Evolutionary conservation across 495 filamentous ascomycete genomes (phyloP), one percentile per base, ranked within the genome.

Genomic region (Daldinia bambusicola): DNA sequence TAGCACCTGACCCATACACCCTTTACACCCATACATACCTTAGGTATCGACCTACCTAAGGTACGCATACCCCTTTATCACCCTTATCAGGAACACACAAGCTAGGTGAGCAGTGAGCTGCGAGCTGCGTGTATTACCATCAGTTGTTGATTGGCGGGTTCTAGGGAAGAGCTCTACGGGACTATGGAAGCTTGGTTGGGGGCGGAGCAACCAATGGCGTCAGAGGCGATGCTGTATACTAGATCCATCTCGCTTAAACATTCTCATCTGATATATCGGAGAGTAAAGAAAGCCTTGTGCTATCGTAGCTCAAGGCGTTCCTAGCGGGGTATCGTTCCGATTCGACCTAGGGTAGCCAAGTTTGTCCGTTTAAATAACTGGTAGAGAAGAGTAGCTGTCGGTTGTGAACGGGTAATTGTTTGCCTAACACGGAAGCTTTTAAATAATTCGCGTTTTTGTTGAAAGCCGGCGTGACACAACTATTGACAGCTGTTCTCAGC

Each of bases 201-300:
- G 56, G 63, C 58, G 30, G 20, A 61, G 61, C 51, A 45, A 55
- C 55, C 30, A 61, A 65, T 70, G 40, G 50, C 16, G 45, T 55
- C 13, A 43, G 32, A 12, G 32, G 30, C 53, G 55, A 48, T 45
- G 57, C 41, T 55, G 20, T 18, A 58, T 58, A 38, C 43, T 18
- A 12, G 31, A 34, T 58, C 59, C 66, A 9, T 32, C 60, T 69
- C 59, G 66, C 66, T 57, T 63, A 57, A 34, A 52, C 40, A 64
- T 70, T 56, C 36, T 53, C 40, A 53, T 55, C 52, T 34, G 37
- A 52, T 40, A 31, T 59, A 26, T 56, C 16, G 51, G 6, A 20
- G 16, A 4, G 20, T 55, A 59, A 8, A 59, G 55, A 67, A 71
- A 58, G 69, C 69, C 69, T 71, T 48, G 63, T 63, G 68, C 63